phyloP scores from a whole-genome alignment of 306 rosid species.

The Spatholobus suberectus region DNA sequence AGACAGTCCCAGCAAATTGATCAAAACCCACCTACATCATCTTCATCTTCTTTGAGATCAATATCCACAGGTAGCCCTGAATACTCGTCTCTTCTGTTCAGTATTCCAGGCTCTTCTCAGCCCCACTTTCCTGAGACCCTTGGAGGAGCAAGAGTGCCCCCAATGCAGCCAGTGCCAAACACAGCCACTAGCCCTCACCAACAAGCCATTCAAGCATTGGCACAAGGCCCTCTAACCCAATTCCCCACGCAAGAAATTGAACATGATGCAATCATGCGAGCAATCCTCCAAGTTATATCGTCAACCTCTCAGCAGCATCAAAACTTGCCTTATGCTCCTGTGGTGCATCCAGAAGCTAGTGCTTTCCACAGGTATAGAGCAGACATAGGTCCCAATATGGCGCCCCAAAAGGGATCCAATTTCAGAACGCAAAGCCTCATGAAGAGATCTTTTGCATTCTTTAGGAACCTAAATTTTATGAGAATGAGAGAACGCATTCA shows the following conservation, averaged over 20 bases:
- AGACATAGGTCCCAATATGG: slow-evolving; percentile 32
- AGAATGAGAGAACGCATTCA: slow-evolving; percentile 58
- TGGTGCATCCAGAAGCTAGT: slow-evolving; percentile 46
- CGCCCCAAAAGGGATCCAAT: too few relatives aligned
- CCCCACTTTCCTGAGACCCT: slow-evolving; percentile 41
- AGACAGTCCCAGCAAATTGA: slow-evolving; percentile 42
- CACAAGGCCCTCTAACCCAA: slow-evolving; percentile 45
- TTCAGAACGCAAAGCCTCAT: slow-evolving; percentile 51
- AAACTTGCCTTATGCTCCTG: slow-evolving; percentile 31
- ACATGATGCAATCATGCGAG: slow-evolving; percentile 64
- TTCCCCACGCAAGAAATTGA: slow-evolving; percentile 60
- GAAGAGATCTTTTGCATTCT: slow-evolving; percentile 70
- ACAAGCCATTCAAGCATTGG: slow-evolving; percentile 51
- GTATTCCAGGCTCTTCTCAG: slow-evolving; percentile 50
- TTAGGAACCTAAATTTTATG: slow-evolving; percentile 50
- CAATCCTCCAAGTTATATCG: slow-evolving; percentile 62
- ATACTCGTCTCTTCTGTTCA: slow-evolving; percentile 69
- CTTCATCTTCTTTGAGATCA: slow-evolving; percentile 86
- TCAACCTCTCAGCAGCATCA: slow-evolving; percentile 45
- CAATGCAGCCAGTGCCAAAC: slow-evolving; percentile 43
- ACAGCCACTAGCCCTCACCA: slow-evolving; percentile 47
- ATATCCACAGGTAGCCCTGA: slow-evolving; percentile 81
- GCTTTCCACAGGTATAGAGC: slow-evolving; percentile 62
- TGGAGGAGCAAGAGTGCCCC: slow-evolving; percentile 34
- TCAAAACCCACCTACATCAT: slow-evolving; percentile 71